These are phyloP conservation scores for Fraxinus sp. DNA, from an alignment of 305 asterid genomes.

Conservation along the genomic window DNA sequence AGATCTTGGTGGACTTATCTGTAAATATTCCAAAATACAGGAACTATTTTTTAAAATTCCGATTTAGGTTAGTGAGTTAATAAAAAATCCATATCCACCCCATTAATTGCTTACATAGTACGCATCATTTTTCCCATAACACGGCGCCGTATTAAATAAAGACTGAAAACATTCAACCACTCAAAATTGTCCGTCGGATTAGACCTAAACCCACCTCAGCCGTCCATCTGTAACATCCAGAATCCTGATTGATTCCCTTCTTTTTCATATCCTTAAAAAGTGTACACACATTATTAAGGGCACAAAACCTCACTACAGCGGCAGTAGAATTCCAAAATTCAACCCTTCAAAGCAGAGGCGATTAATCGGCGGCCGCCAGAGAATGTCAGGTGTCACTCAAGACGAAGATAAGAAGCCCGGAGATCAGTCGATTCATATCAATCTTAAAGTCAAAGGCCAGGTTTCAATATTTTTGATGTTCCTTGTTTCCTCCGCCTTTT, in stretches of 20 bases:
- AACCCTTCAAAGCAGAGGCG: background rate
- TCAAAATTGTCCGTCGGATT: background rate
- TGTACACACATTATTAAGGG: background rate
- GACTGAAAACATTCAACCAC: background rate
- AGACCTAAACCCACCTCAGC: background rate
- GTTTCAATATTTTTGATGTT: background rate
- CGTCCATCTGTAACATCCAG: background rate
- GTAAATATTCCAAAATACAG: background rate
- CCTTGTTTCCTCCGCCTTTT: background rate
- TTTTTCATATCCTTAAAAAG: background rate
- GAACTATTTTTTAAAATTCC: background rate
- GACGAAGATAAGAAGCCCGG: background rate
- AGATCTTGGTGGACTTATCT: background rate
- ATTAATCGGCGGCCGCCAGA: background rate
- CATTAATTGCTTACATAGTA: background rate
- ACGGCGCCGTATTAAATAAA: background rate
- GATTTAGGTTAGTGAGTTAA: too few relatives aligned
- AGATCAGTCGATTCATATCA: background rate
- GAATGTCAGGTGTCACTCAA: background rate
- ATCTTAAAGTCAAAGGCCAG: slow-evolving; percentile 3
- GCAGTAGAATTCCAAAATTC: background rate
- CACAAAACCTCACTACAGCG: background rate
- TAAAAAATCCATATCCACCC: background rate
- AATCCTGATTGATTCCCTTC: background rate
- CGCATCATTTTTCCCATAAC: background rate